Evolutionary conservation across 495 filamentous ascomycete genomes (phyloP).

Genomic region (Podospora appendiculata): DNA sequence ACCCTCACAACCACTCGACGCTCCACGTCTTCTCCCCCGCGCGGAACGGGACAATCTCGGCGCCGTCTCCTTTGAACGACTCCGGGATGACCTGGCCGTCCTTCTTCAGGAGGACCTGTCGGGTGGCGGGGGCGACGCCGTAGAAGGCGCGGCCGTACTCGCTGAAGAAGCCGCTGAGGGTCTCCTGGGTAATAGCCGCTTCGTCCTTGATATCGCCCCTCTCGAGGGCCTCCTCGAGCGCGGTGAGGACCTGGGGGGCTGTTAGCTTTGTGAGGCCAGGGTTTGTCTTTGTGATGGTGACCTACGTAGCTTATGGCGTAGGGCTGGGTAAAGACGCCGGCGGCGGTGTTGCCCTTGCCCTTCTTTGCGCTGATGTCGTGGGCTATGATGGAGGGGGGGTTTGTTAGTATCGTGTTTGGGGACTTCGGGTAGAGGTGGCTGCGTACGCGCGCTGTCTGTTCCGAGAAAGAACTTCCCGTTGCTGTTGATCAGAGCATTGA

Average conservation of each 20-base stretch:
- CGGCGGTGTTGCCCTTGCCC: constrained; percentile 57
- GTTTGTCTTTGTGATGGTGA: not conserved
- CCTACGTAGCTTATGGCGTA: constrained; percentile 60
- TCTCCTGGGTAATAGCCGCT: constrained; percentile 62
- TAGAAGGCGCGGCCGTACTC: constrained; percentile 73
- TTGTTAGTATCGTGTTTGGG: constrained; percentile 46
- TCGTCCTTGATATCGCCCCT: constrained; percentile 53
- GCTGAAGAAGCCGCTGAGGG: constrained; percentile 67
- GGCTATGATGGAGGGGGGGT: constrained; percentile 40
- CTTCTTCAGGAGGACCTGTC: constrained; percentile 15
- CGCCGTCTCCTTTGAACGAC: constrained; percentile 26
- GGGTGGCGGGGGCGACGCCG: constrained; percentile 7
- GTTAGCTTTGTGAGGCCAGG: no score
- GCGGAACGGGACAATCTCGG: constrained; percentile 65
- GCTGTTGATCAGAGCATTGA: constrained; percentile 58
- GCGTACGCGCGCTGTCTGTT: constrained; percentile 19
- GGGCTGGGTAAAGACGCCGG: constrained; percentile 89
- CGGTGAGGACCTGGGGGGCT: constrained; percentile 43
- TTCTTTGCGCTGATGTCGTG: constrained; percentile 70
- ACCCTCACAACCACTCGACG: constrained; percentile 27
- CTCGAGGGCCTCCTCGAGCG: constrained; percentile 61
- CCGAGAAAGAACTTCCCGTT: constrained; percentile 75
- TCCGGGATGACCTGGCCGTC: constrained; percentile 18
- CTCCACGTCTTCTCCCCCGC: constrained; percentile 61
- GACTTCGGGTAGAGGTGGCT: not conserved